These are phyloP conservation scores for Penicillium frequentans DNA, from an alignment of 2,329 filamentous ascomycete genomes.

Conservation along the genomic window DNA sequence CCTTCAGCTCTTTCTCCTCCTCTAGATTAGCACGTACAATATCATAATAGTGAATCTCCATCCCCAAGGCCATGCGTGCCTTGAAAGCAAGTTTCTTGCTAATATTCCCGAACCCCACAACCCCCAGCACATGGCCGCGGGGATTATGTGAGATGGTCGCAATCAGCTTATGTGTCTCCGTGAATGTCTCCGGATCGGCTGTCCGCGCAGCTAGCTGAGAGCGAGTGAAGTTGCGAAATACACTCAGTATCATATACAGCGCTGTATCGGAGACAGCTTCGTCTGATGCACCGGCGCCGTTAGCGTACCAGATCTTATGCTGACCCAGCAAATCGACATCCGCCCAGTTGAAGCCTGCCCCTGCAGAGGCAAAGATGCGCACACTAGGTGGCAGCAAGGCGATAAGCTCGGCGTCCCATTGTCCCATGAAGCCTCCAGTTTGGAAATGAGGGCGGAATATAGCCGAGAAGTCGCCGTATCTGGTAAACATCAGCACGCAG, in stretches of 20 bases:
- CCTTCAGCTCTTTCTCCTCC: constrained; percentile 38
- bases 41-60: constrained; percentile 57
- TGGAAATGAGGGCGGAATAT: constrained; percentile 61
- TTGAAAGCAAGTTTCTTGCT: constrained; percentile 51
- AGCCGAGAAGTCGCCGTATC: constrained; percentile 42
- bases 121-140: constrained; percentile 49
- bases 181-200: constrained; percentile 40
- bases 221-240: constrained; percentile 54
- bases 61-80: constrained; percentile 48
- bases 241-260: constrained; percentile 45
- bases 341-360: constrained; percentile 67
- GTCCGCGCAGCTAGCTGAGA: constrained; percentile 50
- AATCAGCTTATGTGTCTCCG: constrained; percentile 45
- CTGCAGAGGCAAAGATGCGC: constrained; percentile 64
- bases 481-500: background rate
- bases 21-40: constrained; percentile 38
- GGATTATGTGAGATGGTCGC: constrained; percentile 53
- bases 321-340: constrained; percentile 53
- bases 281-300: constrained; percentile 45
- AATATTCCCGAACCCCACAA: constrained; percentile 55
- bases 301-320: constrained; percentile 45
- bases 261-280: constrained; percentile 48
- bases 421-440: constrained; percentile 66
- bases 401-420: constrained; percentile 63
- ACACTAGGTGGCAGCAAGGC: constrained; percentile 55